These are phyloP conservation scores for Vitis riparia DNA, from an alignment of 164 flowering plant species.

Conservation along the genomic window DNA sequence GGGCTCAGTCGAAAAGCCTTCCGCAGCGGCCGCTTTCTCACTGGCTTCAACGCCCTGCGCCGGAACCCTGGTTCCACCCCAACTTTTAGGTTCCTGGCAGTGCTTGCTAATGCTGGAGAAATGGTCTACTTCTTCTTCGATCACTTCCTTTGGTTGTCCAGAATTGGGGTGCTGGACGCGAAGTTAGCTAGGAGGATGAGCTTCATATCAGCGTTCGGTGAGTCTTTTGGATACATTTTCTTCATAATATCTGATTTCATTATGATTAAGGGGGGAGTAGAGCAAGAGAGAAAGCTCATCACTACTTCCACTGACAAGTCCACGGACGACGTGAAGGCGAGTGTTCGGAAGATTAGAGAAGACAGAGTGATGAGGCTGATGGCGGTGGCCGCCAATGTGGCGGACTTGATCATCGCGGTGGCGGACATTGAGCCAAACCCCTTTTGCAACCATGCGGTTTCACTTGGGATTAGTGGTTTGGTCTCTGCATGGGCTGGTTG, in stretches of 20 bases:
- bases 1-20: conserved; percentile 92
- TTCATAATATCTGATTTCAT: conserved; percentile 69
- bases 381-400: conserved; percentile 85
- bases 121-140: conserved; percentile 98
- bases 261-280: conserved; percentile 48
- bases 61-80: conserved; percentile 66
- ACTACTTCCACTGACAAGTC: conserved; percentile 18
- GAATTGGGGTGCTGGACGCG: conserved; percentile 69
- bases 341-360: conserved; percentile 45
- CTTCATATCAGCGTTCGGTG: conserved; percentile 91
- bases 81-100: conserved; percentile 46
- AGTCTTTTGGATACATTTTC: conserved; percentile 81
- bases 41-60: conserved; percentile 82
- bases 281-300: conserved; percentile 38
- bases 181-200: conserved; percentile 69
- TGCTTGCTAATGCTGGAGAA: conserved; percentile 79
- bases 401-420: conserved; percentile 79
- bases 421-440: conserved; percentile 96
- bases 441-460: conserved; percentile 74
- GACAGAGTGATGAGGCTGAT: conserved; percentile 91
- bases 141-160: conserved; percentile 82
- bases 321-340: conserved; percentile 23
- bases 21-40: conserved; percentile 78
- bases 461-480: conserved; percentile 90
- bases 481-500: conserved; percentile 99